Base-by-base conservation (phyloP, 345 rosid species). In the Angophora floribunda region DNA sequence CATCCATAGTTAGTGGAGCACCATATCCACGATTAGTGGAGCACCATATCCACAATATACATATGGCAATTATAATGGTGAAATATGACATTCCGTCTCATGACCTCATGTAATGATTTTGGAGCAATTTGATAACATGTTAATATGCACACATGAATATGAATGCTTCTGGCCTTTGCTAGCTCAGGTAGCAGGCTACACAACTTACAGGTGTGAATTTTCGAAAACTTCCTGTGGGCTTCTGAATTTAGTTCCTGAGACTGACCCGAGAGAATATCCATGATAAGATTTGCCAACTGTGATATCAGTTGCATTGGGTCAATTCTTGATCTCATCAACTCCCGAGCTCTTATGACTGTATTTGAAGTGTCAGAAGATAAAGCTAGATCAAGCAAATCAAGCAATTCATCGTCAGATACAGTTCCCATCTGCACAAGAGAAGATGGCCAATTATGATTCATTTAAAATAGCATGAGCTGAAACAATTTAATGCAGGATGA, bases 301-400 rank as follows among this genome's bases (percentile, higher is more conserved):
- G 99, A 95, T 52, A 91, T 95, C 78, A 98, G 97, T 91, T 96
- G 98, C 96, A 97, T 95, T 36, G 99, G 98, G 93, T 97, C 99
- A 93, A 97, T 94, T 90, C 96, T 96, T 22, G 99, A 98, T 82
- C 95, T 93, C 99, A 98, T 96, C 85, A 98, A 93, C 92, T 97
- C 99, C 90, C 99, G 93, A 32, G 99, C 99, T 87, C 93, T 93
- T 91, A 94, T 96, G 85, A 98, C 99, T 5, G 99, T 98, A 85
- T 94, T 98, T 52, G 99, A 95, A 61, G 98, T 96, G 92, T 97
- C 98, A 86, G 96, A 96, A 55, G 99, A 98, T 90, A 98, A 88
- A 70, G 99, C 99, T 82, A 97, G 93, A 92, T 97, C 98, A 86
- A 97, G 97, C 89, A 97, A 92, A 90, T 95, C 97, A 85, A 97